Evolutionary conservation across 2,329 filamentous ascomycete genomes (phyloP).

Genomic region (Aureobasidium uvarum): DNA sequence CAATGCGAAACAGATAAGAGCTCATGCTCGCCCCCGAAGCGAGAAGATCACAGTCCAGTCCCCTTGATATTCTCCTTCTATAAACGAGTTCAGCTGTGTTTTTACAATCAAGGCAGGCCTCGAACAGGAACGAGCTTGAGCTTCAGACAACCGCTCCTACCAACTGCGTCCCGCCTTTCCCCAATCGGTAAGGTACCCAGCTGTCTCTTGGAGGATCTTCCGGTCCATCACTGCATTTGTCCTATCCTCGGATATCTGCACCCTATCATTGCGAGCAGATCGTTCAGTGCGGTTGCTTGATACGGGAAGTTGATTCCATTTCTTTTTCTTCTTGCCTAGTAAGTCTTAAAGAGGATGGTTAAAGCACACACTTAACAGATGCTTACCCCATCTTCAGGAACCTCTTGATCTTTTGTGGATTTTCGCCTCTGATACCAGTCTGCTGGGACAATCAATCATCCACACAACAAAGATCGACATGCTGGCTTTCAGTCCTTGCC

Average conservation of each 20-base stretch:
- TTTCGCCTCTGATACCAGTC: not conserved
- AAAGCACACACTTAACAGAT: slow-evolving; percentile 2
- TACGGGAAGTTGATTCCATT: slow-evolving; percentile 9
- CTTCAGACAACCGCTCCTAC: slow-evolving; percentile 16
- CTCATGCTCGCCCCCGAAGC: slow-evolving; percentile 8
- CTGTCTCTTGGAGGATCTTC: slow-evolving; percentile 21
- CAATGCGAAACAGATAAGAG: slow-evolving; percentile 8
- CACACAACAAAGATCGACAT: not conserved
- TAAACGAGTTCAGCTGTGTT: slow-evolving; percentile 22
- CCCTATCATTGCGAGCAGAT: slow-evolving; percentile 17
- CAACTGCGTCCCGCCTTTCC: slow-evolving; percentile 16
- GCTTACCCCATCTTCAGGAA: slow-evolving; percentile 15
- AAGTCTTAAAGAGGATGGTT: not conserved
- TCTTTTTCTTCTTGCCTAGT: slow-evolving; percentile 9
- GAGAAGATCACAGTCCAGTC: slow-evolving; percentile 14
- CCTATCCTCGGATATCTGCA: slow-evolving; percentile 17
- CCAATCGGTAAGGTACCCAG: slow-evolving; percentile 11
- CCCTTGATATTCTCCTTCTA: slow-evolving; percentile 1
- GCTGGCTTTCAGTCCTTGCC: slow-evolving; percentile 18
- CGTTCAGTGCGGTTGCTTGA: not conserved
- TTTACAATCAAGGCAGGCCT: slow-evolving; percentile 16
- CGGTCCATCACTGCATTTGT: slow-evolving; percentile 14
- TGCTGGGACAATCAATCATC: not conserved
- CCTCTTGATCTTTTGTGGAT: not conserved
- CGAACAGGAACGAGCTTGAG: slow-evolving; percentile 24